phyloP scores from a whole-genome alignment of 805 yeast genomes.

The Zygoascus bituminiphila region DNA sequence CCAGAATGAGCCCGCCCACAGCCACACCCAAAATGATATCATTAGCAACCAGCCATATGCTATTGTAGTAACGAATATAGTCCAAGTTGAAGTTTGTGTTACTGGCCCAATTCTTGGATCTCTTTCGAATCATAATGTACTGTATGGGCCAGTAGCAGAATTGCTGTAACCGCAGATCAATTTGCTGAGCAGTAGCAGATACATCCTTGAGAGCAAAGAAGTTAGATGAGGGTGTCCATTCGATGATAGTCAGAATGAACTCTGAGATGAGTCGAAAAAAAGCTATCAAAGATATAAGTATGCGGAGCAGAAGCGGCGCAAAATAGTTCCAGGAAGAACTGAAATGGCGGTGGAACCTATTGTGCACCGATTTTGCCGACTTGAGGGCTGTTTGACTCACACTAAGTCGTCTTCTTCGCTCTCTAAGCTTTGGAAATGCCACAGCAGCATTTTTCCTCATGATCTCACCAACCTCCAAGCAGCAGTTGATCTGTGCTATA shows the following conservation, averaged over 20 bases:
- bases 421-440: slow-evolving; percentile 20
- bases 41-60: slow-evolving; percentile 78
- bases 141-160: slow-evolving; percentile 73
- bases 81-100: slow-evolving; percentile 35
- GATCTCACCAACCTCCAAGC: slow-evolving; percentile 27
- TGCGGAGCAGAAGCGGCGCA: slow-evolving; percentile 13
- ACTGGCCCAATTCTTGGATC: slow-evolving; percentile 34
- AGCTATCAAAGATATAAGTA: slow-evolving; percentile 18
- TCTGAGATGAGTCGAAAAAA: slow-evolving; percentile 26
- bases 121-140: slow-evolving; percentile 46
- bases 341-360: slow-evolving; percentile 7
- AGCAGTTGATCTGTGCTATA: slow-evolving; percentile 30
- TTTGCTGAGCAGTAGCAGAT: slow-evolving; percentile 66
- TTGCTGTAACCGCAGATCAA: slow-evolving; percentile 71
- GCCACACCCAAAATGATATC: slow-evolving; percentile 71
- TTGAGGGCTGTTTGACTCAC: slow-evolving; percentile 16
- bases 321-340: slow-evolving; percentile 6
- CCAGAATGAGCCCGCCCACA: slow-evolving; percentile 41
- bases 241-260: slow-evolving; percentile 25
- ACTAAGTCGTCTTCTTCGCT: slow-evolving; percentile 15
- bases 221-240: slow-evolving; percentile 19
- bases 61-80: slow-evolving; percentile 66
- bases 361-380: slow-evolving; percentile 13
- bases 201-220: slow-evolving; percentile 27
- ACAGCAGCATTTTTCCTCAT: slow-evolving; percentile 21